These are phyloP conservation scores for Triangularia setosa DNA, from an alignment of 2,329 filamentous ascomycete genomes.

Conservation along the genomic window DNA sequence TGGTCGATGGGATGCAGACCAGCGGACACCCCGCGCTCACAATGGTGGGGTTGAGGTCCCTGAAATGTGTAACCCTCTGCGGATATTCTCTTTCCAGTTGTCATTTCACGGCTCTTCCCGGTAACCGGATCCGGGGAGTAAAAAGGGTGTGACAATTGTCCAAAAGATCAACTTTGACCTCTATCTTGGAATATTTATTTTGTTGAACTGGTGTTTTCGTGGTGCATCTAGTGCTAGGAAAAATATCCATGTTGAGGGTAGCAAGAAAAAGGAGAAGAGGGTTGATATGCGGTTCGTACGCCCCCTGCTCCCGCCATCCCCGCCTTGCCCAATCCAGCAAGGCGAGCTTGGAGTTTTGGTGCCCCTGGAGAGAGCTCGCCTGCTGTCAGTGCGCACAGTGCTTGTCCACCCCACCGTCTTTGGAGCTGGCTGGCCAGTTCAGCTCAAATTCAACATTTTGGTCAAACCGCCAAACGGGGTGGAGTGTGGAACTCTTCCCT, in stretches of 20 bases:
- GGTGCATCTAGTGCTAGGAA: not conserved
- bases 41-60: not conserved
- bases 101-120: not conserved
- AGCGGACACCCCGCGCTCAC: not conserved
- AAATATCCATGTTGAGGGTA: not conserved
- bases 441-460: conserved; percentile 26
- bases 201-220: not conserved
- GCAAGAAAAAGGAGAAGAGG: conserved; percentile 5
- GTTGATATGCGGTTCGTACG: not conserved
- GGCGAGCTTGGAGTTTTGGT: not conserved
- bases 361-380: not conserved
- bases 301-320: not conserved
- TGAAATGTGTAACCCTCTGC: not conserved
- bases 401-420: not conserved
- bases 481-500: conserved; percentile 16
- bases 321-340: not conserved
- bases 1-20: not conserved
- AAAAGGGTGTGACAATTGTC: not conserved
- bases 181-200: not conserved
- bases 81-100: not conserved
- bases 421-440: conserved; percentile 10
- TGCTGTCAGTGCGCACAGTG: not conserved
- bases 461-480: conserved; percentile 16
- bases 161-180: not conserved
- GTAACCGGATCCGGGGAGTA: not conserved